Base-by-base conservation (phyloP, 257 asterid genomes). In the Forsythia viridissima region DNA sequence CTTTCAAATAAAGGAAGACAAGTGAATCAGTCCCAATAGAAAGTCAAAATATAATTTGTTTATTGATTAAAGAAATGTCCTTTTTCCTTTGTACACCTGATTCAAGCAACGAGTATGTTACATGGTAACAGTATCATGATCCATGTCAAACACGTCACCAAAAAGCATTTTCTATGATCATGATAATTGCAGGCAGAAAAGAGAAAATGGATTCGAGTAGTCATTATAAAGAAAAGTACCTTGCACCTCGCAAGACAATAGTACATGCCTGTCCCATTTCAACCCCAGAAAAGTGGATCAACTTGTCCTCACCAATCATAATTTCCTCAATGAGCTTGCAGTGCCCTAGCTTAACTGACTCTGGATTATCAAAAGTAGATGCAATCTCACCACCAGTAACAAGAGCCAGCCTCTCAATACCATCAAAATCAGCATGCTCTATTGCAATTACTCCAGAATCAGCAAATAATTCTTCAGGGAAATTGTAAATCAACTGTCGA, bases 241-340 rank as follows among this genome's bases (percentile, higher is more conserved):
- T 93, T 87, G 99, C 98, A 38, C 97, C 98, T 84, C 97, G 85
- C 84, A 93, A 80, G 44, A 95, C 99, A 41, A 95, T 93, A 4
- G 98, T 95, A 76, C 99, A 95, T 52, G 99, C 99, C 86, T 93
- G 97, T 36, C 99, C 99, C 98, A 95, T 84, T 78, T 82, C 98
- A 83, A 95, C 97, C 24, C 99, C 99, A 72, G 98, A 95, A 82
- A 95, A 95, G 85, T 95, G 97, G 83, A 95, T 95, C 85, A 95
- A 70, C 87, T 84, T 93, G 86, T 95, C 99, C 89, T 95, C 99
- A 3, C 99, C 99, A 85, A 95, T 95, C 99, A 95, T 93, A 79
- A 95, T 93, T 86, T 95, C 98, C 84, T 94, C 99, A 46, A 95
- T 93, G 66, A 92, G 94, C 59, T 93, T 93, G 87, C 99, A 95